Evolutionary conservation across 805 yeast genomes (phyloP).

Genomic region (Candida caryicola): DNA sequence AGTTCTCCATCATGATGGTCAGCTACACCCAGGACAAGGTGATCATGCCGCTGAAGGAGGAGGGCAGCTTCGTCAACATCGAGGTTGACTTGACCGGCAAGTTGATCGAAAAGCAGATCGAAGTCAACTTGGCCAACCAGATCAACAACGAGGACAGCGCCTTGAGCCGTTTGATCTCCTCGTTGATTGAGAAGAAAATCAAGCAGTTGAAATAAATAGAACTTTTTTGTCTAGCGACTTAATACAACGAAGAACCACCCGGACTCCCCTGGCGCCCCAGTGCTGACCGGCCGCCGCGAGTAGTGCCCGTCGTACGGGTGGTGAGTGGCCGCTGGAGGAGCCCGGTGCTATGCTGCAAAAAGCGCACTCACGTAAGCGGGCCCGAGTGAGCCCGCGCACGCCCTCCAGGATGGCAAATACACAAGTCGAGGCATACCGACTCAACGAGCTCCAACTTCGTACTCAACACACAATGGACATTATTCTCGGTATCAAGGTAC

Average conservation of each 20-base stretch:
- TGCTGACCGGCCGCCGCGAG: neutral
- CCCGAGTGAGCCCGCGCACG: no score
- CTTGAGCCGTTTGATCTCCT: conserved; percentile 46
- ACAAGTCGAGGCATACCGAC: no score
- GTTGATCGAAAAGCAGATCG: conserved; percentile 82
- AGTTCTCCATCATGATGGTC: conserved; percentile 86
- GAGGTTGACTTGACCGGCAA: conserved; percentile 97
- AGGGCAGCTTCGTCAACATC: conserved; percentile 72
- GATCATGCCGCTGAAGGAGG: conserved; percentile 59
- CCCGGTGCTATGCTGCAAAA: no score
- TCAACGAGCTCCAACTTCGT: no score
- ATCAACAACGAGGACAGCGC: conserved; percentile 47
- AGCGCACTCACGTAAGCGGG: no score
- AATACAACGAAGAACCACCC: neutral
- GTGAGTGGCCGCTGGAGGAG: no score
- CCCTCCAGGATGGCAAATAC: no score
- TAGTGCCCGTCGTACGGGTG: neutral
- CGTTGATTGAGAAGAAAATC: conserved; percentile 32
- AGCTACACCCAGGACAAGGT: conserved; percentile 86
- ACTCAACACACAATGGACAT: conserved; percentile 88
- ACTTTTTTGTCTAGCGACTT: no score
- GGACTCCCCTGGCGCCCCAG: no score
- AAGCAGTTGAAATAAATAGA: conserved; percentile 6
- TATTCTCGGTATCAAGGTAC: conserved; percentile 77
- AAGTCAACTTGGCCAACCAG: conserved; percentile 52